Evolutionary conservation across 176 grass and related monocot genomes (phyloP).

Genomic region (Hsuehochloa calcarea): DNA sequence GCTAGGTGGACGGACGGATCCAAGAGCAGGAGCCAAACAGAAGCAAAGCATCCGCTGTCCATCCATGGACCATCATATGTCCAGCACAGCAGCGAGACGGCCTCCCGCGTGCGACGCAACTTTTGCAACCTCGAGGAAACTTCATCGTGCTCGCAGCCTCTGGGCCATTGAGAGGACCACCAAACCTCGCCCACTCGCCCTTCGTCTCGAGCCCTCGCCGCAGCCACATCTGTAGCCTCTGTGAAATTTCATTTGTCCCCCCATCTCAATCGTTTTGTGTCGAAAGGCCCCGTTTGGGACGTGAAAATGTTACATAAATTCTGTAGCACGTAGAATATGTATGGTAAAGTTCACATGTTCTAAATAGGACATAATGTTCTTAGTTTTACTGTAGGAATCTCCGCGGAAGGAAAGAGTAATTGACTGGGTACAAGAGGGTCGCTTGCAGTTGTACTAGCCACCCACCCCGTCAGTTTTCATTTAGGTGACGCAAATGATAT

Average conservation of each 20-base stretch:
- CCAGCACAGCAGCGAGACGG: not conserved
- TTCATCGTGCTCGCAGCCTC: constrained; percentile 10
- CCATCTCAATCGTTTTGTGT: not conserved
- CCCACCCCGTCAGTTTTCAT: not conserved
- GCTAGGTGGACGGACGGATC: constrained; percentile 17
- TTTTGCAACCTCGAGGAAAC: constrained; percentile 24
- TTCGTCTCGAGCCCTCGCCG: no score
- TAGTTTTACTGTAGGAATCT: not conserved
- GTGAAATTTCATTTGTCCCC: no score
- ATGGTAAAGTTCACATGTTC: no score
- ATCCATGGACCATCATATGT: not conserved
- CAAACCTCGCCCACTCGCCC: not conserved
- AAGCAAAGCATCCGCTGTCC: not conserved
- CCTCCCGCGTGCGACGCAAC: not conserved
- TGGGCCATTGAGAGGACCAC: constrained; percentile 18
- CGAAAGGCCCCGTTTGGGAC: not conserved
- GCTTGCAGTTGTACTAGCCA: not conserved
- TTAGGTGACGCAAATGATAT: not conserved
- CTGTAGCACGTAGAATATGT: no score
- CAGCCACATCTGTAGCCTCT: no score
- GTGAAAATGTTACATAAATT: not conserved
- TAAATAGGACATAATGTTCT: no score
- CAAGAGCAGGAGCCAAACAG: not conserved
- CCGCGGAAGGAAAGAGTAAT: not conserved
- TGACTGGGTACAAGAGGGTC: not conserved